phyloP scores from a whole-genome alignment of 176 grass and related monocot species.

The Triticum urartu region DNA sequence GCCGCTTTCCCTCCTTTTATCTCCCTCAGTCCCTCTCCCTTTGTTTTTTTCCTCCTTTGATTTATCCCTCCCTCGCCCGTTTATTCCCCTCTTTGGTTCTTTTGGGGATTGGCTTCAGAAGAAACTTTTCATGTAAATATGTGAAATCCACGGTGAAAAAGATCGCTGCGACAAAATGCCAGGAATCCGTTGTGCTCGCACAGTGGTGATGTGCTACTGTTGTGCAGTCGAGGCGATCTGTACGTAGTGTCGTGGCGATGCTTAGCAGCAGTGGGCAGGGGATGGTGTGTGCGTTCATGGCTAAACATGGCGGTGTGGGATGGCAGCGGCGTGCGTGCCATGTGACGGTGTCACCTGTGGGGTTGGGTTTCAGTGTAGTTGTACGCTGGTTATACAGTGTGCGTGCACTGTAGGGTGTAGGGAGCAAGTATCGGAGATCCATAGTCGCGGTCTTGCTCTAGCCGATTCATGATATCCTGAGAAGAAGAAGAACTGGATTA shows the following conservation, averaged over 20 bases:
- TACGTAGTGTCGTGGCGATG: not conserved
- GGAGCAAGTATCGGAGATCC: too few species aligned
- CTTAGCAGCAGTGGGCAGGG: not conserved
- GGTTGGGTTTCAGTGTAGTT: too few species aligned
- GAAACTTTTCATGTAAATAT: not conserved
- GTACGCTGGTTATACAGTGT: not conserved
- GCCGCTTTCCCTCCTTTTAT: slow-evolving; percentile 8
- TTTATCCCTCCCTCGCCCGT: not conserved
- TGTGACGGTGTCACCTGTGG: slow-evolving; percentile 21
- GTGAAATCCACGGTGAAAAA: not conserved
- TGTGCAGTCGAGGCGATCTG: not conserved
- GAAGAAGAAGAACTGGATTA: too few species aligned
- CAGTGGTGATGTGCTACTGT: not conserved
- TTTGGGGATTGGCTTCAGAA: not conserved
- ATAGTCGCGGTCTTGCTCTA: too few species aligned
- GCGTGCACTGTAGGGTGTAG: too few species aligned
- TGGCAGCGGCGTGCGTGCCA: not conserved
- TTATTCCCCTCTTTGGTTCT: not conserved
- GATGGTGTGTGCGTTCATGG: too few species aligned
- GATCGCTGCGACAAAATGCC: not conserved
- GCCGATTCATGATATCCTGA: too few species aligned
- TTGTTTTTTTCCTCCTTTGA: not conserved
- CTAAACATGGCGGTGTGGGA: not conserved
- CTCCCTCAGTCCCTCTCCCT: not conserved
- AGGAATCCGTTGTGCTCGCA: not conserved